Base-by-base conservation (phyloP, 768 basidiomycete genomes). In the Tubosaeta sp. region DNA sequence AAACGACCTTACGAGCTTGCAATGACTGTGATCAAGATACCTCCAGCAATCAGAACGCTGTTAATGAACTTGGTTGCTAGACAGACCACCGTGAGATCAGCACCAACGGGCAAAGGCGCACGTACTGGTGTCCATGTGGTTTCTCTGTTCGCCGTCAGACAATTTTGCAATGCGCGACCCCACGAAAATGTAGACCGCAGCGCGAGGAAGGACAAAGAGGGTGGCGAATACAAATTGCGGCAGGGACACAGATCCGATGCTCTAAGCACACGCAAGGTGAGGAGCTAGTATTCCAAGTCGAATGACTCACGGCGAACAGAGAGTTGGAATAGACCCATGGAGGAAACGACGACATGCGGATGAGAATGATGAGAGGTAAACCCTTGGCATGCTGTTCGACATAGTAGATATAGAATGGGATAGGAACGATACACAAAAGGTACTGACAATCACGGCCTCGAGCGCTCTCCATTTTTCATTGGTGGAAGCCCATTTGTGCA, bases 281-380 rank as follows among this genome's bases (percentile, higher is more conserved):
- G 46, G 13, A 34, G 50, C 10, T 41, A 53, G 9, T 50, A 48
- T 33, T 33, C 44, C 14, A 33, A 50, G 25, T 9, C 25, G 13
- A 44, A 46, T 55, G 33, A 74, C 84, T 71, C 58, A 87, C 87
- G 22, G 88, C 83, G 61, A 90, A 90, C 17, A 93, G 72, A 0
- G 84, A 73, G 53, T 91, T 92, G n/a, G 85, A 82, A 61, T 91
- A 94, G 0, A 87, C 86, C 87, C 89, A 92, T 3, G 91, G 89
- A 43, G 89, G 90, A 65, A 94, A 81, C 5, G 91, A 84, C 4
- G 88, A 91, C 19, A 89, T 66, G 13, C 91, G 83, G 54, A 93
- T 85, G 43, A 94, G 77, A 57, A 91, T 79, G 37, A 94, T 88
- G 22, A 92, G 72, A n/a, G 85, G 85, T 16, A 92, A 72, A 16